Evolutionary conservation across 1,284 basidiomycete genomes (phyloP).

Genomic region (Moesziomyces sp.): DNA sequence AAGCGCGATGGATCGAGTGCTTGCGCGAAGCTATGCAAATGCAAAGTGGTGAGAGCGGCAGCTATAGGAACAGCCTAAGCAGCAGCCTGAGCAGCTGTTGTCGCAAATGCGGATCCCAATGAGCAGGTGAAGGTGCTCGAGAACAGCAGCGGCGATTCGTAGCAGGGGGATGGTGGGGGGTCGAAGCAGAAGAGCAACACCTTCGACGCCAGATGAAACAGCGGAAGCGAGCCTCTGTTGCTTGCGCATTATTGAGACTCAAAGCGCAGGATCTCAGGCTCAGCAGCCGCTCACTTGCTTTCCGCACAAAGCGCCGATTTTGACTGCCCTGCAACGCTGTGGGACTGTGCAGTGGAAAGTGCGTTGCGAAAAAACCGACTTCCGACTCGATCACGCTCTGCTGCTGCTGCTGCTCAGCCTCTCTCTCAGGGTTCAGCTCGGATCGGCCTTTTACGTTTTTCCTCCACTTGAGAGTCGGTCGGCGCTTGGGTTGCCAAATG

Average conservation of each 20-base stretch:
- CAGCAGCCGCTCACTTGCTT: too few relatives aligned
- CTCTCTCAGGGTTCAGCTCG: not conserved
- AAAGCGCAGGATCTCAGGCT: too few relatives aligned
- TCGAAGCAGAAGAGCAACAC: not conserved
- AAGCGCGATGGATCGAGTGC: not conserved
- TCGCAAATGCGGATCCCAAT: not conserved
- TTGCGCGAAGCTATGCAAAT: not conserved
- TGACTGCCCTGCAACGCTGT: not conserved
- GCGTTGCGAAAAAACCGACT: conserved; percentile 26
- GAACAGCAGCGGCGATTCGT: not conserved
- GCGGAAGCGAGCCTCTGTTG: too few relatives aligned
- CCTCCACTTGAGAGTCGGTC: too few relatives aligned
- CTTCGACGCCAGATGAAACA: not conserved
- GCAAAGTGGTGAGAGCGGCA: not conserved
- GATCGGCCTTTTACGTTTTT: too few relatives aligned
- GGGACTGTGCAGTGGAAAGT: not conserved
- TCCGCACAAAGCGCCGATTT: not conserved
- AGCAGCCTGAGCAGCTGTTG: not conserved
- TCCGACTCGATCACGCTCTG: conserved; percentile 38
- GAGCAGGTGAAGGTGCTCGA: not conserved
- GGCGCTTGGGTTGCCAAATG: not conserved
- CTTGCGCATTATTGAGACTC: too few relatives aligned
- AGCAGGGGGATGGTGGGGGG: not conserved
- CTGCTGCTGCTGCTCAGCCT: not conserved
- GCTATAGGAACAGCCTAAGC: not conserved